Conservation (phyloP, 192 early-diverging fungal species). For the Backusella morwellensis region DNA sequence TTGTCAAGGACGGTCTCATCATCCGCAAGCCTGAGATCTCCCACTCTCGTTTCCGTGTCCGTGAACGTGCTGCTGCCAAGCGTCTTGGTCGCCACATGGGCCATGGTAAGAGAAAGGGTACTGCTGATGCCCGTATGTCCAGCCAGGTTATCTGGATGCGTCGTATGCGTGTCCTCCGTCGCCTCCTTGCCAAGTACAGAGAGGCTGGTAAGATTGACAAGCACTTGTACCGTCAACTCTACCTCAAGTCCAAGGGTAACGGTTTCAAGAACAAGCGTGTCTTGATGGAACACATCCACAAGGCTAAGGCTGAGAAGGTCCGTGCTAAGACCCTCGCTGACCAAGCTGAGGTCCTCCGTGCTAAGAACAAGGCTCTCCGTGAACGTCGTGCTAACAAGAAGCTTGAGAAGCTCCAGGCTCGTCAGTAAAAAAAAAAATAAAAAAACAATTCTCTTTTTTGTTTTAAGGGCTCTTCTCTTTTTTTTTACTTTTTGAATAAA, state of each 20-base stretch:
- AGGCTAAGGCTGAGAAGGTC: constrained; percentile 97
- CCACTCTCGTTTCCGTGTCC: constrained; percentile 92
- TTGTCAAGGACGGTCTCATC: constrained; percentile 95
- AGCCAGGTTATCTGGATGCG: constrained; percentile 96
- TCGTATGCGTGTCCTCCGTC: constrained; percentile 93
- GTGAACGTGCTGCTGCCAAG: constrained; percentile 91
- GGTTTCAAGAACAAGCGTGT: constrained; percentile 99
- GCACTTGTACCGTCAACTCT: constrained; percentile 93
- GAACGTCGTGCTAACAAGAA: constrained; percentile 85
- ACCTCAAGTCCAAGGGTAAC: constrained; percentile 99
- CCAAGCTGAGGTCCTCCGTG: constrained; percentile 97
- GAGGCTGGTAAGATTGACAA: constrained; percentile 97
- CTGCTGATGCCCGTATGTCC: constrained; percentile 98
- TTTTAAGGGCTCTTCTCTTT: background rate
- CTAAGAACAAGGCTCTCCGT: constrained; percentile 92
- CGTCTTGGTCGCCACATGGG: constrained; percentile 96
- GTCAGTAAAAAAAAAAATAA: constrained; percentile 4
- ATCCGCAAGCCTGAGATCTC: constrained; percentile 88
- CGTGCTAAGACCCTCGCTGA: constrained; percentile 90
- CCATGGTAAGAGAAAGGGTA: constrained; percentile 92
- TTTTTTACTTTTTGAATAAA: background rate
- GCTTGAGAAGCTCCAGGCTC: constrained; percentile 67
- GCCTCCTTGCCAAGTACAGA: constrained; percentile 95
- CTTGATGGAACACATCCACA: constrained; percentile 99
- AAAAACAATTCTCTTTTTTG: no score